phyloP scores from a whole-genome alignment of 1,284 basidiomycete species.

The Ganoderma multipileum region DNA sequence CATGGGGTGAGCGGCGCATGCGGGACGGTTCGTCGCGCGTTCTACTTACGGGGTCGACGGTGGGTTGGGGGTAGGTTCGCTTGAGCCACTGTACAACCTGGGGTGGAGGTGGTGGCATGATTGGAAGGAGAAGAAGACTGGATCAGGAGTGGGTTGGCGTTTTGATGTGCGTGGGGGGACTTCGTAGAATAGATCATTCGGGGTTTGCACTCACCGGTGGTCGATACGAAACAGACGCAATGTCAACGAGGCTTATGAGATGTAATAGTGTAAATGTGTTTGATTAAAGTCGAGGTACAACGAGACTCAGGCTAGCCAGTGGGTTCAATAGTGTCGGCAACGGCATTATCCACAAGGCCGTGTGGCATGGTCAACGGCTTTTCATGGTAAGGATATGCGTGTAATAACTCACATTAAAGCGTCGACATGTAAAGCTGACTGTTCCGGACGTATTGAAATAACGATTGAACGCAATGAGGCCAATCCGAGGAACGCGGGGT shows the following conservation, averaged over 20 bases:
- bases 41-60: slow-evolving; percentile 58
- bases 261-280: neutral
- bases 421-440: neutral
- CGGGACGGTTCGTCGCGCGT: neutral
- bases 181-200: neutral
- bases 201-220: slow-evolving; percentile 13
- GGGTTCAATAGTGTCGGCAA: neutral
- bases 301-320: neutral
- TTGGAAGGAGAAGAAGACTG: neutral
- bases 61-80: slow-evolving; percentile 57
- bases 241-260: neutral
- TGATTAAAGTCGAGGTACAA: neutral
- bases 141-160: slow-evolving; percentile 1
- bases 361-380: neutral
- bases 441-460: neutral
- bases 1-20: neutral
- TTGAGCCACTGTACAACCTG: slow-evolving; percentile 53
- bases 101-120: slow-evolving; percentile 36
- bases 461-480: neutral
- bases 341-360: neutral
- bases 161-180: slow-evolving; percentile 7
- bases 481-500: neutral
- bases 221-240: neutral
- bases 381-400: too few species aligned
- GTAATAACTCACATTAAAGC: neutral